Evolutionary conservation across 805 yeast species (phyloP), one percentile per base, ranked within the genome.

Genomic region (Spathaspora hagerdaliae): DNA sequence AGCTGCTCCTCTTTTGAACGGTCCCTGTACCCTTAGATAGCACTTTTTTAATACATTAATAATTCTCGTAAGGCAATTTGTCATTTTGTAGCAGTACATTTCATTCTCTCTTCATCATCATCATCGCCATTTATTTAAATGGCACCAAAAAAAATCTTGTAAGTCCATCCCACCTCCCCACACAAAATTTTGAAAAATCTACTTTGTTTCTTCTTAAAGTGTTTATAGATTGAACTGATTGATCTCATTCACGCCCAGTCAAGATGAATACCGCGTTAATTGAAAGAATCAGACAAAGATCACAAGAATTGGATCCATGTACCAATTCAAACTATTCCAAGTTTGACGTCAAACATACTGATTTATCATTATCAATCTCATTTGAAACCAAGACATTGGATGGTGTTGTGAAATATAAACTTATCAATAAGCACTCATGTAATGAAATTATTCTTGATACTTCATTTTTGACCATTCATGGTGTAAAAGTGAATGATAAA

Each of bases 251-350:
- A 8, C 42, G 8, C 12, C 7, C 9, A 32, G 14, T n/a, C n/a
- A n/a, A n/a, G 13, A 39, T 39, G 41, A 15, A 8, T 14, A 10
- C 26, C 15, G 15, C n/a, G 31, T 14, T 42, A 10, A 14, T 48
- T 9, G 44, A 48, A 11, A 27, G 29, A 2, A 48, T 48, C 12
- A 41, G 36, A 2, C 35, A 41, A 7, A 44, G 42, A 36, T 43
- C 44, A 19, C 60, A 55, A 8, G 49, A 45, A 12, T 39, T 48
- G 27, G 69, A 64, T 46, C 63, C 60, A 7, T 60, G 63, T 46
- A 62, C 66, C 6, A 33, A 39, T 27, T 65, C 71, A 31, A 65
- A 65, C 51, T 65, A 62, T 47, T 43, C 46, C 27, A 50, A 55
- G 36, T 64, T 62, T 43, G 37, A 50, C 14, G 54, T 62, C 11